Percentiles rank a stretch among this genome's conserved stretches.
Conservation (phyloP, 1,284 basidiomycete species). For the Phaffia rhodozyma region DNA sequence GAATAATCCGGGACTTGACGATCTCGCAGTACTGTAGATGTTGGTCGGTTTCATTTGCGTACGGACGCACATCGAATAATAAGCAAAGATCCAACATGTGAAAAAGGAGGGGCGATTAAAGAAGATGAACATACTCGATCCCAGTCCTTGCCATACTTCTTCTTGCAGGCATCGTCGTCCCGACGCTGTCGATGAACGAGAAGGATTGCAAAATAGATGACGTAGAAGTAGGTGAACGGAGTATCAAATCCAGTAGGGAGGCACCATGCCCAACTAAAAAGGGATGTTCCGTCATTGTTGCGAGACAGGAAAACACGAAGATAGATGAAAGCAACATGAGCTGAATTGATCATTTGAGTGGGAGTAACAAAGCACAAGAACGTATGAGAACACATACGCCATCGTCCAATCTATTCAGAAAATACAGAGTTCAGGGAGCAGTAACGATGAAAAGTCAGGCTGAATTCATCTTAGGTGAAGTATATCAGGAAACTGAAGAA, state of each 20-base stretch:
- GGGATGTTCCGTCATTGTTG: constrained; percentile 61
- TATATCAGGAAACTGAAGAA: no score
- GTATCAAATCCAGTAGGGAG: constrained; percentile 84
- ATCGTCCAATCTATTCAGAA: constrained; percentile 32
- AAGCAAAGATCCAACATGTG: background rate
- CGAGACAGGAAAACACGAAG: constrained; percentile 34
- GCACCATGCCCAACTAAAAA: constrained; percentile 62
- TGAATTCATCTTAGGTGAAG: no score
- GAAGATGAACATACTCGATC: constrained; percentile 38
- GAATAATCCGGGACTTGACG: constrained; percentile 80
- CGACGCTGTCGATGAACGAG: constrained; percentile 81
- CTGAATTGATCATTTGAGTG: background rate
- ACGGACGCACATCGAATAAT: background rate
- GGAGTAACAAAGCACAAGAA: constrained; percentile 10
- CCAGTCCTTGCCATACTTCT: constrained; percentile 86
- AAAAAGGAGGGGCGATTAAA: background rate
- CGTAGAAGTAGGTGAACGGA: constrained; percentile 94
- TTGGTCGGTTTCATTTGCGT: background rate
- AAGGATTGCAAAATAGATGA: constrained; percentile 75
- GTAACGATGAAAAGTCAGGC: no score
- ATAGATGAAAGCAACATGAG: background rate
- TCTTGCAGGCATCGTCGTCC: constrained; percentile 83
- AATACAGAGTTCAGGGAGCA: no score
- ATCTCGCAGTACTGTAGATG: constrained; percentile 52
- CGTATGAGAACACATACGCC: constrained; percentile 27